Base-by-base conservation (phyloP, 176 grass and related monocot species). In the Coix lacrymajobi region DNA sequence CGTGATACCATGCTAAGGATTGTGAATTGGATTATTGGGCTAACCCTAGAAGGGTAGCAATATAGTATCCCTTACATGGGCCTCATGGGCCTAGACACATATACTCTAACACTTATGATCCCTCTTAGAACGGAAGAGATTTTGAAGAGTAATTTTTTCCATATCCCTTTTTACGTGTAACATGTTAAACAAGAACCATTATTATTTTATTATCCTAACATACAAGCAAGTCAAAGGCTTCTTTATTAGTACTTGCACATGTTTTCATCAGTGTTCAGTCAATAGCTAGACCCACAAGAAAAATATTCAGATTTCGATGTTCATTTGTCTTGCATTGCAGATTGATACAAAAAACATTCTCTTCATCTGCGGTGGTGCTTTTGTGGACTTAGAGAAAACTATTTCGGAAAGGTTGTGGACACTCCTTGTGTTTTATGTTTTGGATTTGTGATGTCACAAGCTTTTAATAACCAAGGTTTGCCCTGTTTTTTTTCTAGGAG, bases 311-410 rank as follows among this genome's bases (percentile, higher is more conserved):
- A 26, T 41, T 77, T 22, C 62, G 29, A 62, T 84, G 43, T 88
- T 82, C 52, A 31, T 71, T 54, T 85, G 10, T 81, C 34, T 69
- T 76, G 66, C 66, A 43, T 52, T 61, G 67, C 86, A 94, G 92
- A 89, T 94, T 70, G 92, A 94, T 87, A 94, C 89, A 2, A 94
- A 89, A 81, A 88, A 94, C 46, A 94, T 94, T 87, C 92, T 94
- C 63, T 94, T 94, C 78, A 87, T 94, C 78, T 94, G 92, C 5
- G 92, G 89, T 45, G 92, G 89, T 61, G 89, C 92, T 81, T 94
- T 94, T 89, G 68, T 91, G 57, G 86, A 94, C 62, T 84, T 94
- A 77, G 89, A 94, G 84, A 94, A 94, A 85, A 89, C 92, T 73
- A 91, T 94, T 79, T 94, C 92, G 34, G 92, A 89, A 89, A 94